Evolutionary conservation across 805 yeast genomes (phyloP), one percentile per base, ranked within the genome.

Genomic region (Myxozyma udenii): DNA sequence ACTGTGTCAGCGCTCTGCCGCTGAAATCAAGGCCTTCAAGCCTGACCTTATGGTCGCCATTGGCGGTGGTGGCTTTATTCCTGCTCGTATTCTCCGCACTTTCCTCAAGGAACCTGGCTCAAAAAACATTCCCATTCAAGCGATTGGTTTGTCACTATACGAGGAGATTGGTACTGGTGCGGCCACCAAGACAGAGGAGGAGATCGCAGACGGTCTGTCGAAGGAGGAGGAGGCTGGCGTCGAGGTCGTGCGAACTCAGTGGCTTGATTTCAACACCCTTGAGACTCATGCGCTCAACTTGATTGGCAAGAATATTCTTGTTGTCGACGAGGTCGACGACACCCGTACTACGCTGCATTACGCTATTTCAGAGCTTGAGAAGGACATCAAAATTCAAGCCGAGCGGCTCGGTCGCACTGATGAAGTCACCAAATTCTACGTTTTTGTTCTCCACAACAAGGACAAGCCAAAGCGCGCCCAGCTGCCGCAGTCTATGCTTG

Each of bases 51-150:
- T 90, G 71, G 87, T 91, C 57, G 97, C 98, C 61, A 88, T 91
- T 64, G 98, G 76, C 65, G 96, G 96, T 63, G 96, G 98, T 67
- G 98, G 98, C 1, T 87, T 91, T 70, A 93, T 91, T 52, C 98
- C 98, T 24, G 97, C 98, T 6, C 81, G 98, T 69, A 93, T 93
- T 71, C 77, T 91, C 68, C 81, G 98, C 69, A 83, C 98, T 1
- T 93, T 91, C 71, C 75, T 91, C 61, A 91, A 90, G 70, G 85
- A 84, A 61, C 87, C 85, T 26, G 95, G 95, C 54, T 74, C 83
- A 54, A 91, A 95, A 62, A 91, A 90, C 64, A 84, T 89, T 55
- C 84, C 95, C 64, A 88, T 91, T 65, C 91, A 90, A 81, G 97
- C 98, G 43, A 87, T 91, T 62, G 95, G 93, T 30, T 76, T 91